These are phyloP conservation scores for Pichia ethanolica DNA, from an alignment of 805 yeast species.

Conservation along the genomic window DNA sequence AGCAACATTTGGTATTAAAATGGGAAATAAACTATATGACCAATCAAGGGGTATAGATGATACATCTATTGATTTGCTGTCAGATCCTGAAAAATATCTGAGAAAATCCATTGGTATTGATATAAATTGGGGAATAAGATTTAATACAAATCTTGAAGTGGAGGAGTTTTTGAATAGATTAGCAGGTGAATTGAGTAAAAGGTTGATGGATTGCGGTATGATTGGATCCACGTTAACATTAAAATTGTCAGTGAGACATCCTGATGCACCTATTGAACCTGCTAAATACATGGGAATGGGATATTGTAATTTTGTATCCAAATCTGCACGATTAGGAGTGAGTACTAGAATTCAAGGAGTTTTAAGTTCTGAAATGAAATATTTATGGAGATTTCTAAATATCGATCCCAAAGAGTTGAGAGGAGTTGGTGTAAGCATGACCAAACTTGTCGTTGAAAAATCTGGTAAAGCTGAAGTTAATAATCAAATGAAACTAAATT, in stretches of 20 bases:
- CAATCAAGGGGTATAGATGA: constrained; percentile 64
- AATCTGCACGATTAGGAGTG: constrained; percentile 51
- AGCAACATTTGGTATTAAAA: constrained; percentile 56
- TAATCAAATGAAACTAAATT: constrained; percentile 30
- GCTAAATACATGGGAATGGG: constrained; percentile 86
- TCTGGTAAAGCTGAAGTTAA: constrained; percentile 14
- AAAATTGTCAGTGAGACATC: constrained; percentile 57
- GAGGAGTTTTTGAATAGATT: constrained; percentile 55
- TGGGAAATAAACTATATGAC: constrained; percentile 56
- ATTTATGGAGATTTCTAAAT: constrained; percentile 46
- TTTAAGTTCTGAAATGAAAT: constrained; percentile 52
- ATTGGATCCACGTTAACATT: constrained; percentile 54
- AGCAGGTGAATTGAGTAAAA: constrained; percentile 47
- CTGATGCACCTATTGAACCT: constrained; percentile 65
- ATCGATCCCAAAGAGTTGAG: constrained; percentile 58
- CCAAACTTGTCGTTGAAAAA: constrained; percentile 41
- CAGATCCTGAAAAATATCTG: constrained; percentile 41
- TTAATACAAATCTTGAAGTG: constrained; percentile 51
- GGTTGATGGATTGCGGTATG: constrained; percentile 42
- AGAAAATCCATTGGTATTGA: constrained; percentile 82
- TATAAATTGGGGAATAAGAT: constrained; percentile 85
- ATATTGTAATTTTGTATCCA: constrained; percentile 54
- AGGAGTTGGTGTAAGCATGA: constrained; percentile 70
- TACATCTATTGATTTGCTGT: constrained; percentile 47
- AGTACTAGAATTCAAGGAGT: constrained; percentile 54